Base-by-base conservation (phyloP, 495 filamentous ascomycete species). In the Podospora anserina region DNA sequence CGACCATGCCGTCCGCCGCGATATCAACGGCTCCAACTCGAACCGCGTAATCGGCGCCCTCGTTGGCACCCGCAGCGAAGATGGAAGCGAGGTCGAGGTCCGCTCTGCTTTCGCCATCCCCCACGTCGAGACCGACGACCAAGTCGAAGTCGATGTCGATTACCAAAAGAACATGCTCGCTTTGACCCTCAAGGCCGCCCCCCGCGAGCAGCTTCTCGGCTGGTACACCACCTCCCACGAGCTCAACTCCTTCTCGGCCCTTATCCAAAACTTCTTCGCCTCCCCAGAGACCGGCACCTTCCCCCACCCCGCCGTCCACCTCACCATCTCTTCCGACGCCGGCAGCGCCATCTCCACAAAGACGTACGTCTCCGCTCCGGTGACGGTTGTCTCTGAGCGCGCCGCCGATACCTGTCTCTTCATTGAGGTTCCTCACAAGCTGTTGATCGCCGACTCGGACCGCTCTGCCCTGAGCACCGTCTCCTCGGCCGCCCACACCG, bases 191-290 rank as follows among this genome's bases (percentile, higher is more conserved):
- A 93, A 93, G 84, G 94, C 93, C 19, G 92, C 93, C 80, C 95
- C 96, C 15, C 90, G 92, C 78, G 95, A 99, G 81, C 88, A 94
- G 28, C 86, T 99, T 20, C 89, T 99, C 34, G 95, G 95, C 73
- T 99, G 95, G 95, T 99, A 99, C 83, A 96, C 96, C 69, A 99
- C 96, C 20, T 92, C 90, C 73, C 87, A 90, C 73, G 93, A 97
- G 81, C 87, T 99, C 75, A 98, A 99, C 87, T 96, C 91, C 72
- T 99, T 98, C 87, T 91, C 88, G 74, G 95, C 95, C 67, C 89
- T 99, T 71, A 99, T 99, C 81, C 95, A 99, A 82, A 99, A 99
- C 84, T 99, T 99, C 85, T 99, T 98, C 85, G 92, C 92, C 71
- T 91, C 92, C 69, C 92, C 96, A 77, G 94, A 94, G 69, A 96